Base-by-base conservation (phyloP, 2,329 filamentous ascomycete species). In the Leptographium flavum region DNA sequence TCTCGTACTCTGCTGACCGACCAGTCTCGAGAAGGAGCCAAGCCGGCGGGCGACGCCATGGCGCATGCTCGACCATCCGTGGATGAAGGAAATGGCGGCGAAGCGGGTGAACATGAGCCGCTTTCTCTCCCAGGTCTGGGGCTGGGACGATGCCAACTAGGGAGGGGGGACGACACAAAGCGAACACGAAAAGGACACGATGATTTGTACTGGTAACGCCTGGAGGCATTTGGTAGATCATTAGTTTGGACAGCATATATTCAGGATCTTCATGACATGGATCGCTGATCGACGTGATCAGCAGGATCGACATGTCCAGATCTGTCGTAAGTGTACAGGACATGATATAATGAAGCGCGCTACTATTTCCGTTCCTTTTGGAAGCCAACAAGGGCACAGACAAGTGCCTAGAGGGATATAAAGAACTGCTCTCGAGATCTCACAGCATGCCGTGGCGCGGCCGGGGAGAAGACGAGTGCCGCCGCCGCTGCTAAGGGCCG, bases 41-140 rank as follows among this genome's bases (percentile, higher is more conserved):
- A 74, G 73, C 47, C 79, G 88, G 57, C 75, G 92, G 60, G 92
- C 90, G 27, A 94, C 85, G 48, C 92, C 92, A 13, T 98, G 92
- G 92, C 85, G 90, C 57, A 98, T 98, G 88, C 76, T 94, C 52
- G 92, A 98, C 60, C 92, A 98, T 65, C 92, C 92, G 2, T 98
- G 92, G 92, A 94, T 98, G 81, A 70, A 86, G 36, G 92, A 98
- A 58, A 96, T 96, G 86, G 83, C 82, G 57, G 73, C 78, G 45
- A 96, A 95, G 71, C 86, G 92, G 55, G 92, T 98, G 60, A 96
- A 96, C 64, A 96, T 98, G 88, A 79, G 79, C 53, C 84, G 87
- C 57, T 98, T 95, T 64, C 74, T 98, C 48, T 79, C 81, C 49
- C 87, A 92, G 56, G 92, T 98, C 37, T 98, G 92, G 92, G 92